Percentiles rank a stretch among this genome's conserved stretches.
Evolutionary conservation across 768 basidiomycete species (phyloP).

Genomic region (Amanita rimosa): DNA sequence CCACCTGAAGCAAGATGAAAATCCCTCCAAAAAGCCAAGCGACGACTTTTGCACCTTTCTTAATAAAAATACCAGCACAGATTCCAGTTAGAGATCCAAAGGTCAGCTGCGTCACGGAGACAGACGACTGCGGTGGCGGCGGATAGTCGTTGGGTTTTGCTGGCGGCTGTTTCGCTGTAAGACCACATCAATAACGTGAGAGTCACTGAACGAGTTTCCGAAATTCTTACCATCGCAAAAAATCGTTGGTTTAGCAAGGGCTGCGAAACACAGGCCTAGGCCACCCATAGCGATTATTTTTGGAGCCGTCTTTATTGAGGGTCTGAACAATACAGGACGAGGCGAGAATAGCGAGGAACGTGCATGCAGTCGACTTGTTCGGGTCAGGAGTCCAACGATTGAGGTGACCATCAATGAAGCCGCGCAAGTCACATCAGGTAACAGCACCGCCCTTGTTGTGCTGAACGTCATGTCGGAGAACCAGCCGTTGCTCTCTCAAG

Average conservation of each 20-base stretch:
- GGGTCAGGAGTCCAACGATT: background rate
- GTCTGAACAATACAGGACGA: slow-evolving; percentile 5
- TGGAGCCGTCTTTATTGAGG: slow-evolving; percentile 8
- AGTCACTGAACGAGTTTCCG: background rate
- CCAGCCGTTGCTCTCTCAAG: slow-evolving; percentile 30
- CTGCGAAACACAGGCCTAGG: slow-evolving; percentile 33
- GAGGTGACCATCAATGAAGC: background rate
- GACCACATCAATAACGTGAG: background rate
- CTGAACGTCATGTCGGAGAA: slow-evolving; percentile 26
- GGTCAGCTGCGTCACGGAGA: slow-evolving; percentile 72
- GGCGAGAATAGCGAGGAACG: background rate
- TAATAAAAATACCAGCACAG: slow-evolving; percentile 88
- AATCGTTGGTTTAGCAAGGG: slow-evolving; percentile 22
- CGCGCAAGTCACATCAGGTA: background rate
- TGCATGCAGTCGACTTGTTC: background rate
- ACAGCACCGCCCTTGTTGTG: background rate
- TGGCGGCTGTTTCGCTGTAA: background rate
- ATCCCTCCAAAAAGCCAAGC: slow-evolving; percentile 86
- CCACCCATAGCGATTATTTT: slow-evolving; percentile 26
- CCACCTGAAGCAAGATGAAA: slow-evolving; percentile 84
- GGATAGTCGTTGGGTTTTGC: slow-evolving; percentile 17
- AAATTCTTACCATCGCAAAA: slow-evolving; percentile 41
- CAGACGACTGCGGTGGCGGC: slow-evolving; percentile 56
- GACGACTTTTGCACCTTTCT: slow-evolving; percentile 80
- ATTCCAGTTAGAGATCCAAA: slow-evolving; percentile 87